Evolutionary conservation across 805 yeast species (phyloP), one percentile per base, ranked within the genome.

Genomic region (Metschnikowia picachoensis): DNA sequence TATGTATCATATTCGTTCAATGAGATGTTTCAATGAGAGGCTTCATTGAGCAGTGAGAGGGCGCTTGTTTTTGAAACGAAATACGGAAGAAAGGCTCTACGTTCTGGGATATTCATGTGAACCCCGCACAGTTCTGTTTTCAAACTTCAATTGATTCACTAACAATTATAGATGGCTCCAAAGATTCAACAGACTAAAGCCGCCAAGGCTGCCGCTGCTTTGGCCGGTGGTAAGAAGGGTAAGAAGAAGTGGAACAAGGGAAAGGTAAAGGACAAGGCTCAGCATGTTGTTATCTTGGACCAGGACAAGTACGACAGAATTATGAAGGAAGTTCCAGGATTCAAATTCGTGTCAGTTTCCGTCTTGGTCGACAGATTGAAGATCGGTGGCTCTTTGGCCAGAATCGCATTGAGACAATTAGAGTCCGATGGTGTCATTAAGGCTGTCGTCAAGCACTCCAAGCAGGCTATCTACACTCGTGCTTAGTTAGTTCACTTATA

Each of bases 191-290:
- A 89, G 78, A 86, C 97, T 72, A 92, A 92, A 83, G 97, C 97
- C 78, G 97, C 97, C 73, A 92, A 92, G 83, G 97, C 97, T 73
- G 97, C 98, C 72, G 98, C 98, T 82, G 98, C 97, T 77, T 82
- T 89, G 85, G 97, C 97, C 76, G 97, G 97, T 87, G 96, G 97
- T 85, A 91, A 91, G 87, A 90, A 92, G 74, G 89, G 96, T 78
- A 94, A 94, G 90, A 92, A 94, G 95, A 94, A 94, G 96, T 94
- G 98, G 99, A 87, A 95, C 87, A 91, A 92, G 85, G 97, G 97
- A 79, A 90, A 95, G 85, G 96, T 90, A 77, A 94, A 95, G 91
- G 99, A 94, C 80, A 92, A 87, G 95, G 98, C 99, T 67, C 92
- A 88, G 76, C 99, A 94, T 84, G 84, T 90, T 72, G 91, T 94